These are phyloP conservation scores for Ophiostoma australiae DNA, from an alignment of 2,329 filamentous ascomycete species.

Conservation along the genomic window DNA sequence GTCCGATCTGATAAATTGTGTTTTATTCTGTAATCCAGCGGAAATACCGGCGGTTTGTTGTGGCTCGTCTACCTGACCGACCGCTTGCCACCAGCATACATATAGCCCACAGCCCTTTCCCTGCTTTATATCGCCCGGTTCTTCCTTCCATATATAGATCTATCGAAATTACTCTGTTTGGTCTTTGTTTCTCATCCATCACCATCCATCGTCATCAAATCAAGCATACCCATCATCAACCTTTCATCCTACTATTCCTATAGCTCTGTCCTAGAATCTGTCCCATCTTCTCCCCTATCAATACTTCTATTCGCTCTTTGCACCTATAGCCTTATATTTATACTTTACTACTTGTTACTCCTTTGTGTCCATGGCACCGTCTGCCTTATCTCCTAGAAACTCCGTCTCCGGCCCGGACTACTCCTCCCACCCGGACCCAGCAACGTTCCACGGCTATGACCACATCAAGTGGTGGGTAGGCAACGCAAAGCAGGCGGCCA, in stretches of 20 bases:
- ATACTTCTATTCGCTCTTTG: neutral
- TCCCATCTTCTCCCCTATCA: neutral
- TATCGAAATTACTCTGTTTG: too few relatives aligned
- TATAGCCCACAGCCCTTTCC: neutral
- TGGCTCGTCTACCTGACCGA: neutral
- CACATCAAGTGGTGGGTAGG: slow-evolving; percentile 95
- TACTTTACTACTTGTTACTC: slow-evolving; percentile 14
- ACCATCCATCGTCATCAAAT: neutral
- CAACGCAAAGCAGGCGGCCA: slow-evolving; percentile 91
- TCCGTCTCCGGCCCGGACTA: neutral
- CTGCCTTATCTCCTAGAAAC: slow-evolving; percentile 45
- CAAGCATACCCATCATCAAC: neutral
- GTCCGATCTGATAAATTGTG: neutral
- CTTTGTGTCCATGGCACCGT: slow-evolving; percentile 52
- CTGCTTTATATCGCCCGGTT: neutral
- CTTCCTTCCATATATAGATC: neutral
- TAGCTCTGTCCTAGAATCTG: neutral
- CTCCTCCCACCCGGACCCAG: slow-evolving; percentile 25
- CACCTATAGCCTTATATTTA: neutral
- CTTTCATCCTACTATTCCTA: neutral
- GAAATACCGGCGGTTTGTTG: neutral
- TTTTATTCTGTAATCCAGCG: neutral
- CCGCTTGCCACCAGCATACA: neutral
- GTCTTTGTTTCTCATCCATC: neutral
- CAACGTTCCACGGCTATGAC: slow-evolving; percentile 77